Evolutionary conservation across 805 yeast species (phyloP).

Genomic region (Zygosaccharomyces bisporus): DNA sequence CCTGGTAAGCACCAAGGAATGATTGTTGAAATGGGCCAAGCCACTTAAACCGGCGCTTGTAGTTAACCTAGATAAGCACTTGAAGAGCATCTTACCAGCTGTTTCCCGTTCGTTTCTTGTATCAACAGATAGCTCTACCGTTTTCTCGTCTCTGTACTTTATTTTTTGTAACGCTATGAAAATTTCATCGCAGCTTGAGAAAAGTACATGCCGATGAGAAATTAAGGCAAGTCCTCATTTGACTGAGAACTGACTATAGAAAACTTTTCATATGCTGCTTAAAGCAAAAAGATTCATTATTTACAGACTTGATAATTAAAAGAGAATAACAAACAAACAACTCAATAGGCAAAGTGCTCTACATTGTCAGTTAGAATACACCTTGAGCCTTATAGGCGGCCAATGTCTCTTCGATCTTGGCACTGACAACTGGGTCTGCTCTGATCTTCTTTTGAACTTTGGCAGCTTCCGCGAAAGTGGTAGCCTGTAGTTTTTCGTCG

Average conservation of each 20-base stretch:
- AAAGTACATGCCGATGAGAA: not conserved
- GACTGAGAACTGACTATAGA: not conserved
- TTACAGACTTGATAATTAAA: conserved; percentile 13
- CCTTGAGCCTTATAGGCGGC: conserved; percentile 38
- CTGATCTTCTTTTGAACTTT: conserved; percentile 79
- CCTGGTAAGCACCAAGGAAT: conserved; percentile 30
- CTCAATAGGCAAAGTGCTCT: conserved; percentile 2
- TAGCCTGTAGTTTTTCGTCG: conserved; percentile 86
- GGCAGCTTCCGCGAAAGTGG: conserved; percentile 88
- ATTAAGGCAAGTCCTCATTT: not conserved
- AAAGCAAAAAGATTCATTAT: conserved; percentile 10
- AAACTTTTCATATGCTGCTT: not conserved
- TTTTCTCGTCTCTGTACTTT: not conserved
- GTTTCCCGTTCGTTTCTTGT: not conserved
- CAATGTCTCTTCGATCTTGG: conserved; percentile 60
- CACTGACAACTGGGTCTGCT: conserved; percentile 60
- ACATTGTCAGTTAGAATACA: conserved; percentile 18
- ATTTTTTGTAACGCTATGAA: not conserved
- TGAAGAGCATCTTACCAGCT: conserved; percentile 7
- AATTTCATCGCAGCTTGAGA: not conserved
- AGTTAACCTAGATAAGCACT: conserved; percentile 5
- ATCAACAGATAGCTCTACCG: not conserved
- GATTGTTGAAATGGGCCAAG: conserved; percentile 9
- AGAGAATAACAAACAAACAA: conserved; percentile 1
- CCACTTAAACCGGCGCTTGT: conserved; percentile 6